Evolutionary conservation across 2,329 filamentous ascomycete species (phyloP).

Genomic region (Fusarium acutatum): DNA sequence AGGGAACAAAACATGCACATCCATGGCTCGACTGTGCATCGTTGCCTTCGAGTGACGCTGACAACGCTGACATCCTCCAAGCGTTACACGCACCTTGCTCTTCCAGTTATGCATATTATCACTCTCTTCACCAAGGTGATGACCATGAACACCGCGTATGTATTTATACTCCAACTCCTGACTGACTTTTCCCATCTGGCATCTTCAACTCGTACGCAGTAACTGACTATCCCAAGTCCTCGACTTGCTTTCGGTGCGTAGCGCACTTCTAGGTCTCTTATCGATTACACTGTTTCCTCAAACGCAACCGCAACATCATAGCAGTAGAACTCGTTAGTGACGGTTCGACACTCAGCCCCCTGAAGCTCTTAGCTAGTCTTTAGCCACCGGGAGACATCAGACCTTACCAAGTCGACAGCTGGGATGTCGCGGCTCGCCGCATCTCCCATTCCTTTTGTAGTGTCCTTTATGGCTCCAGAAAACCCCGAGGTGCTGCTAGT

Average conservation of each 20-base stretch:
- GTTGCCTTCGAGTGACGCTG: not conserved
- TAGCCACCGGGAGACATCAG: not conserved
- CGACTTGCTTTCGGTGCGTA: not conserved
- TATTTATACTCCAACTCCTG: not conserved
- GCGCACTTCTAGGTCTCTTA: accelerated
- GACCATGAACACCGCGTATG: too few relatives aligned
- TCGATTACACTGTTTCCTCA: not conserved
- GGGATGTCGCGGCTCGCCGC: accelerated
- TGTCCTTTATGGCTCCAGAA: accelerated
- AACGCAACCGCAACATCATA: not conserved
- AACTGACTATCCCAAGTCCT: not conserved
- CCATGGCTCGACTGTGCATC: not conserved
- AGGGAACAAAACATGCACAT: not conserved
- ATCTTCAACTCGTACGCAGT: not conserved
- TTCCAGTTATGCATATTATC: not conserved
- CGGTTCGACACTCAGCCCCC: not conserved
- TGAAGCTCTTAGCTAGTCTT: not conserved
- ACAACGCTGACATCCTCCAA: not conserved
- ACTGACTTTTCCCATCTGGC: not conserved
- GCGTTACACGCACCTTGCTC: not conserved
- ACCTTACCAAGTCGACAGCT: not conserved
- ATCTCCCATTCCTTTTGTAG: too few relatives aligned
- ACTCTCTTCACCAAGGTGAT: too few relatives aligned
- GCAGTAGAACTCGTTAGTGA: not conserved
- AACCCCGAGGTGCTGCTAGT: not conserved